Conservation (phyloP, 805 yeast genomes). For the Sugiyamaella floridensis region DNA sequence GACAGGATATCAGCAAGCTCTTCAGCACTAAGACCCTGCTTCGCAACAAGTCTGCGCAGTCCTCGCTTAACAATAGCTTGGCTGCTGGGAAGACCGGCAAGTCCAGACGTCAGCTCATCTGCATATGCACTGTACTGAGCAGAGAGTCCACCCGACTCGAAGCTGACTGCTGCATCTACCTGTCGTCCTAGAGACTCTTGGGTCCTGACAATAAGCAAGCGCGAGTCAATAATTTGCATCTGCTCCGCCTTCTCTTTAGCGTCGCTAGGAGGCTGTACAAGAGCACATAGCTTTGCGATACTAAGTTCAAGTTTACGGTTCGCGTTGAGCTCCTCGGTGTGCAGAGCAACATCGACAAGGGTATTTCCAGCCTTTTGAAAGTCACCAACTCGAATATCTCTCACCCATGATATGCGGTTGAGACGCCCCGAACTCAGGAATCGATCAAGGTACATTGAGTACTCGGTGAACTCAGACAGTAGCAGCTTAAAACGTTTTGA, state of each 20-base stretch:
- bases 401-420: slow-evolving; percentile 61
- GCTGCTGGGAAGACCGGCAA: slow-evolving; percentile 21
- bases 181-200: slow-evolving; percentile 33
- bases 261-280: slow-evolving; percentile 34
- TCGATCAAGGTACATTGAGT: slow-evolving; percentile 41
- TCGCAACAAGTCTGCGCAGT: slow-evolving; percentile 30
- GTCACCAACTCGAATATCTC: slow-evolving; percentile 46
- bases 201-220: slow-evolving; percentile 42
- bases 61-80: slow-evolving; percentile 24
- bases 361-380: slow-evolving; percentile 45
- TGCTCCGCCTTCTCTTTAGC: slow-evolving; percentile 12
- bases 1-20: slow-evolving; percentile 51
- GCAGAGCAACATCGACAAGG: slow-evolving; percentile 38
- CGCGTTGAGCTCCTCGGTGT: slow-evolving; percentile 36
- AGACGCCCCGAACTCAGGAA: slow-evolving; percentile 42
- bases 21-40: slow-evolving; percentile 35
- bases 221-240: slow-evolving; percentile 14
- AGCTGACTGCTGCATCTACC: not conserved
- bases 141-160: not conserved
- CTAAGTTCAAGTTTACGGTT: slow-evolving; percentile 54
- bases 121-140: slow-evolving; percentile 1
- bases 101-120: slow-evolving; percentile 7
- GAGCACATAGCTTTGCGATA: slow-evolving; percentile 60
- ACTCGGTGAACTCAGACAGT: slow-evolving; percentile 50
- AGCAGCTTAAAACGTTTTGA: slow-evolving; percentile 47